phyloP scores from a whole-genome alignment of 768 basidiomycete genomes.

The Chalciporus pseudorubinellus region DNA sequence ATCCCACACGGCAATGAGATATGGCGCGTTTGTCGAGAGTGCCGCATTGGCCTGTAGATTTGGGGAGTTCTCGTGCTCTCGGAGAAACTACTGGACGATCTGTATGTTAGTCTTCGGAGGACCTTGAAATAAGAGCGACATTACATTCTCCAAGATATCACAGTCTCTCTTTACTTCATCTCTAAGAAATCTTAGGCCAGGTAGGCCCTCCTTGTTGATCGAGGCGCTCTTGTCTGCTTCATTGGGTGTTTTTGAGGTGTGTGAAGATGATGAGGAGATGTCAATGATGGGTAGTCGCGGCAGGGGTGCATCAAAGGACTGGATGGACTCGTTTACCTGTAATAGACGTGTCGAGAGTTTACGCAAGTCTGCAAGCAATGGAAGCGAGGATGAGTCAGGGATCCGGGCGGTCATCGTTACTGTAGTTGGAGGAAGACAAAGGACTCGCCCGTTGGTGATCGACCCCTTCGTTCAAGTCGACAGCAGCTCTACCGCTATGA shows the following conservation, averaged over 20 bases:
- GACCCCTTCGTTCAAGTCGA: too few relatives aligned
- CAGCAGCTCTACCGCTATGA: too few relatives aligned
- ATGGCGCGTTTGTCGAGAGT: conserved; percentile 75
- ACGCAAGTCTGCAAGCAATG: conserved; percentile 1
- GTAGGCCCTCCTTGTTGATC: conserved; percentile 25
- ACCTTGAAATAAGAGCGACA: neutral
- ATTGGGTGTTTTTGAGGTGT: neutral
- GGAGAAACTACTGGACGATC: conserved; percentile 59
- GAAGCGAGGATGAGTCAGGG: neutral
- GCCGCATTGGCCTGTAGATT: conserved; percentile 44
- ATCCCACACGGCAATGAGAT: conserved; percentile 79
- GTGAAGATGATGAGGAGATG: neutral
- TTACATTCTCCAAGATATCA: conserved; percentile 41
- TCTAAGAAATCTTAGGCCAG: conserved; percentile 40
- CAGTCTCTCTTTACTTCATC: conserved; percentile 46
- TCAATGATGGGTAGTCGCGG: conserved; percentile 36
- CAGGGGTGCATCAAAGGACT: conserved; percentile 20
- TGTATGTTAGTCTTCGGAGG: conserved; percentile 1
- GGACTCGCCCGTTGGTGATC: too few relatives aligned
- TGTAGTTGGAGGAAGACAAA: neutral
- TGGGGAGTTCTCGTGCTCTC: conserved; percentile 32
- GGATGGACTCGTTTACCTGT: conserved; percentile 3
- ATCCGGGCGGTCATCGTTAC: neutral
- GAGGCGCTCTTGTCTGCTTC: neutral
- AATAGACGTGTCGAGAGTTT: conserved; percentile 3